Conservation (phyloP, 176 grass and related monocot species). For the Neostapfia colusana region DNA sequence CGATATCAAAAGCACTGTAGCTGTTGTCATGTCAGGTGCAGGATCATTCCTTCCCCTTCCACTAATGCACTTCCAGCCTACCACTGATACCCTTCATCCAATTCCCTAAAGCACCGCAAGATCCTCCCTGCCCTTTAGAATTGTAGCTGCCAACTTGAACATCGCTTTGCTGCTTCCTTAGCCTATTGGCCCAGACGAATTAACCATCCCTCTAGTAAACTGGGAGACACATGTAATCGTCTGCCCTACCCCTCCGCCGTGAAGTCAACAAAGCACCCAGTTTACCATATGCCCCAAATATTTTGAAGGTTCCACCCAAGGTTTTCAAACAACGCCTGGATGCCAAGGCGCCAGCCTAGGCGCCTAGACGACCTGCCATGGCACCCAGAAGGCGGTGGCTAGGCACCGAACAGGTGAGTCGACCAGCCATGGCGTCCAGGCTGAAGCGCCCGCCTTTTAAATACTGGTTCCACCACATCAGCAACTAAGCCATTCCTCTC, state of each 20-base stretch:
- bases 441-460: no score
- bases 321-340: no score
- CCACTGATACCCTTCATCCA: background rate
- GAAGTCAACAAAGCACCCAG: background rate
- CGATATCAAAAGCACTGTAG: background rate
- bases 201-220: background rate
- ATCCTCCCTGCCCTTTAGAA: background rate
- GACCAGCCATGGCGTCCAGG: no score
- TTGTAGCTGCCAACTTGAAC: background rate
- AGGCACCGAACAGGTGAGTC: no score
- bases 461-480: background rate
- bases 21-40: background rate
- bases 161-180: background rate
- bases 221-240: no score
- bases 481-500: background rate
- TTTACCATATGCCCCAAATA: background rate
- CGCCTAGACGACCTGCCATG: no score
- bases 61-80: background rate
- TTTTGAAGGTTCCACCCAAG: conserved; percentile 4
- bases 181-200: background rate
- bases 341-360: no score
- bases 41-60: background rate
- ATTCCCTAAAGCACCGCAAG: background rate
- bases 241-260: background rate
- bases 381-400: no score